phyloP scores from a whole-genome alignment of 306 rosid genomes.

The Canavalia ensiformis region DNA sequence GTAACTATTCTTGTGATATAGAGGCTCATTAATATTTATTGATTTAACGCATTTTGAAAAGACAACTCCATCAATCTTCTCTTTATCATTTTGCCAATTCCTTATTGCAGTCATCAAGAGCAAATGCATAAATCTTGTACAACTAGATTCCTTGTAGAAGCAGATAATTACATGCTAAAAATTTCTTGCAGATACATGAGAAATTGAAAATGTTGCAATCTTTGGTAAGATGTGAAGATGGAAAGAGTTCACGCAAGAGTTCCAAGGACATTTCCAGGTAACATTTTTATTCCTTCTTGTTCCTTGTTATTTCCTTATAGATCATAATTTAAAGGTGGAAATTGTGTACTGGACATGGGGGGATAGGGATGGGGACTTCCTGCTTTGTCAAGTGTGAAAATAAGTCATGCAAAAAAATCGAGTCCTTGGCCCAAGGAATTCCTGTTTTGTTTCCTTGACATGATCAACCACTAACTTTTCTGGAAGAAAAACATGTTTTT shows the following conservation, averaged over 20 bases:
- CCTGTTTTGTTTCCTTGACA: constrained; percentile 17
- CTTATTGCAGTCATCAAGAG: constrained; percentile 9
- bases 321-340: constrained; percentile 30
- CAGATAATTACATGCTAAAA: constrained; percentile 42
- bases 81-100: constrained; percentile 38
- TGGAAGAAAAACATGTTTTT: background rate
- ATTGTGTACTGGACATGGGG: constrained; percentile 20
- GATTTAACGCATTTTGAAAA: constrained; percentile 27
- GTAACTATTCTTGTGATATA: constrained; percentile 13
- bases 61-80: constrained; percentile 11
- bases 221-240: constrained; percentile 58
- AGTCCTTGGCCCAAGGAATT: constrained; percentile 16
- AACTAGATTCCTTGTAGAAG: constrained; percentile 28
- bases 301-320: constrained; percentile 31
- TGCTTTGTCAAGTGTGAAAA: constrained; percentile 22
- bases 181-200: constrained; percentile 69
- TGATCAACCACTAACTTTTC: background rate
- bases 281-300: constrained; percentile 36
- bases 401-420: constrained; percentile 6
- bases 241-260: constrained; percentile 60
- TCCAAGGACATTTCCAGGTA: constrained; percentile 69
- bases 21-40: background rate
- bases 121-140: constrained; percentile 15
- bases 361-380: background rate
- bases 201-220: constrained; percentile 72